Conservation (phyloP, 2,329 filamentous ascomycete genomes). For the Saccharata proteae region DNA sequence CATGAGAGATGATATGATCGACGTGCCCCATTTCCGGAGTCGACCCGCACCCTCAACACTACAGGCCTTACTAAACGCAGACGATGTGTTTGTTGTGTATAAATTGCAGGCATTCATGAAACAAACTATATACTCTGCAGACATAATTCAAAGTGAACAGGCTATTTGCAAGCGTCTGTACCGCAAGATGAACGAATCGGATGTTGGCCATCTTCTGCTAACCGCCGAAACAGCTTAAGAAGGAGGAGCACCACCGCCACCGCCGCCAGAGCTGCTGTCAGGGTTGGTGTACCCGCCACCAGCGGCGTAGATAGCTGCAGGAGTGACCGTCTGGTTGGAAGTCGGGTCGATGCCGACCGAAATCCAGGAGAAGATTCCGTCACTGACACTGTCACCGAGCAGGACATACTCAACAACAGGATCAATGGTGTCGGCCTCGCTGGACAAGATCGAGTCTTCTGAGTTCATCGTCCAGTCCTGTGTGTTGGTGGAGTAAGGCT, state of each 20-base stretch:
- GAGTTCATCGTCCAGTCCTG: constrained; percentile 36
- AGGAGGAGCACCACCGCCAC: constrained; percentile 2
- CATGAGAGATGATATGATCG: too few relatives aligned
- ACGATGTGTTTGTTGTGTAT: too few relatives aligned
- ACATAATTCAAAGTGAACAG: too few relatives aligned
- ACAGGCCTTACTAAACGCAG: too few relatives aligned
- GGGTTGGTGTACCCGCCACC: constrained; percentile 6
- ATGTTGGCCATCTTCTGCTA: too few relatives aligned
- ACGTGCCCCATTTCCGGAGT: too few relatives aligned
- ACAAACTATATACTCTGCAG: too few relatives aligned
- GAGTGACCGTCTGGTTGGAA: constrained; percentile 7
- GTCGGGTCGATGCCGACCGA: constrained; percentile 7
- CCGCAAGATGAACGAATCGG: too few relatives aligned
- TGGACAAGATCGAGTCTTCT: constrained; percentile 38
- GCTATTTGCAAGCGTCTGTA: too few relatives aligned
- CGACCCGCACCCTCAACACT: too few relatives aligned
- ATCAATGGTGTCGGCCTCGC: constrained; percentile 38
- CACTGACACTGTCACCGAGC: constrained; percentile 36
- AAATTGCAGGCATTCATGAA: too few relatives aligned
- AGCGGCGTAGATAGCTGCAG: constrained; percentile 8
- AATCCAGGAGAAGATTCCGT: constrained; percentile 23
- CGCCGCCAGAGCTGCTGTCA: constrained; percentile 1
- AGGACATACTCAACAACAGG: constrained; percentile 47
- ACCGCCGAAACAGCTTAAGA: too few relatives aligned
- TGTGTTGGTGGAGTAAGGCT: constrained; percentile 34